Percentiles rank a stretch among this genome's conserved stretches.
Evolutionary conservation across 2,329 filamentous ascomycete genomes (phyloP).

Genomic region (Calonectria pteridis): DNA sequence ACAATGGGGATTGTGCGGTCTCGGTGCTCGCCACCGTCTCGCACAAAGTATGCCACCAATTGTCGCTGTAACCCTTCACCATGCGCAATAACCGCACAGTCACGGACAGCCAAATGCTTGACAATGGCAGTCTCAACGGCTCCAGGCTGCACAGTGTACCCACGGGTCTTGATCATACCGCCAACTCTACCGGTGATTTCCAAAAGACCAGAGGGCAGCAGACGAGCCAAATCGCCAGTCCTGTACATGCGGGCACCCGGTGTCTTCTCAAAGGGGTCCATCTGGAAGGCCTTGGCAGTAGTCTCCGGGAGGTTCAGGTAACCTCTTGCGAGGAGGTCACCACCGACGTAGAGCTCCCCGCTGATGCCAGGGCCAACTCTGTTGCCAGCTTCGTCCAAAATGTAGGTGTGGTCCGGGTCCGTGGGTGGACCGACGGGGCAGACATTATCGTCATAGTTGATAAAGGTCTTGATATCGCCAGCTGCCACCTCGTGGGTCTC

Average conservation of each 20-base stretch:
- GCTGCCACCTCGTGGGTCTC: conserved; percentile 86
- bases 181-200: conserved; percentile 83
- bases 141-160: conserved; percentile 82
- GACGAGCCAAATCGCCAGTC: conserved; percentile 77
- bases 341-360: conserved; percentile 83
- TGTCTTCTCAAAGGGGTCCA: conserved; percentile 72
- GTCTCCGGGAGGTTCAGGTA: conserved; percentile 86
- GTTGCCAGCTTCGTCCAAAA: conserved; percentile 77
- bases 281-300: conserved; percentile 78
- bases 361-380: conserved; percentile 71
- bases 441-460: conserved; percentile 72
- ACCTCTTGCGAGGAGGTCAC: conserved; percentile 78
- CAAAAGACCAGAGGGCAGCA: conserved; percentile 75
- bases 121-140: conserved; percentile 82
- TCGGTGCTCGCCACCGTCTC: conserved; percentile 69
- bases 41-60: conserved; percentile 81
- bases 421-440: conserved; percentile 81
- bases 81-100: conserved; percentile 79
- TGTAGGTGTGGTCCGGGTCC: conserved; percentile 76
- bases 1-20: conserved; percentile 74
- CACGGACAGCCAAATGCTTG: conserved; percentile 76
- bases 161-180: conserved; percentile 84
- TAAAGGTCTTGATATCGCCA: conserved; percentile 78
- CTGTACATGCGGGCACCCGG: conserved; percentile 78
- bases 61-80: conserved; percentile 82